These are phyloP conservation scores for Backusella parvicylindrica DNA, from an alignment of 192 early-diverging fungal species.

Conservation along the genomic window DNA sequence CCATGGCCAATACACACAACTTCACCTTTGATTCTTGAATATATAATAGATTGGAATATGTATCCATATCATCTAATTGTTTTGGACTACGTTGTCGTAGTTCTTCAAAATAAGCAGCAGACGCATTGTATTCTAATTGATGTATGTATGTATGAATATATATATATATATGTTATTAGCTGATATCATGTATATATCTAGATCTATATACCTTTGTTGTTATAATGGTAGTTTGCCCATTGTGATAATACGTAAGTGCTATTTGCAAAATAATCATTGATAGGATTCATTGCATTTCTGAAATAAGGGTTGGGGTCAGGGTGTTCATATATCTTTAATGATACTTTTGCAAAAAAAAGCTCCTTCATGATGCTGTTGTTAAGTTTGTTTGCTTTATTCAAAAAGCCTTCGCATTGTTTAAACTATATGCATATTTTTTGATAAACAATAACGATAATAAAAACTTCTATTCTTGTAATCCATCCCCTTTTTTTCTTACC, in stretches of 20 bases:
- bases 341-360: conserved; percentile 53
- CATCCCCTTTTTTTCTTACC: too few species aligned
- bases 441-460: too few species aligned
- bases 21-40: conserved; percentile 66
- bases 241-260: conserved; percentile 64
- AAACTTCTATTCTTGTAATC: too few species aligned
- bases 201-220: conserved; percentile 39
- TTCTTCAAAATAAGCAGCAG: conserved; percentile 64
- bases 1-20: conserved; percentile 75
- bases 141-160: neutral
- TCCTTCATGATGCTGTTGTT: conserved; percentile 29
- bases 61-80: conserved; percentile 76
- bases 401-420: conserved; percentile 20
- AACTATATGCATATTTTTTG: too few species aligned
- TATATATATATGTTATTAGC: neutral
- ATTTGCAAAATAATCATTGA: conserved; percentile 51
- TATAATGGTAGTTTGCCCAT: conserved; percentile 59
- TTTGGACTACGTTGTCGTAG: conserved; percentile 71
- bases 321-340: conserved; percentile 46
- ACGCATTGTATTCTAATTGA: conserved; percentile 71
- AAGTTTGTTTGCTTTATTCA: neutral
- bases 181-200: neutral
- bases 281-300: conserved; percentile 25
- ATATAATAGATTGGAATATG: conserved; percentile 87
- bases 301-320: conserved; percentile 32